A percentile compares a stretch with the other conserved stretches of the same genome.
phyloP scores from a whole-genome alignment of 257 asterid genomes.

The Lantana camara region DNA sequence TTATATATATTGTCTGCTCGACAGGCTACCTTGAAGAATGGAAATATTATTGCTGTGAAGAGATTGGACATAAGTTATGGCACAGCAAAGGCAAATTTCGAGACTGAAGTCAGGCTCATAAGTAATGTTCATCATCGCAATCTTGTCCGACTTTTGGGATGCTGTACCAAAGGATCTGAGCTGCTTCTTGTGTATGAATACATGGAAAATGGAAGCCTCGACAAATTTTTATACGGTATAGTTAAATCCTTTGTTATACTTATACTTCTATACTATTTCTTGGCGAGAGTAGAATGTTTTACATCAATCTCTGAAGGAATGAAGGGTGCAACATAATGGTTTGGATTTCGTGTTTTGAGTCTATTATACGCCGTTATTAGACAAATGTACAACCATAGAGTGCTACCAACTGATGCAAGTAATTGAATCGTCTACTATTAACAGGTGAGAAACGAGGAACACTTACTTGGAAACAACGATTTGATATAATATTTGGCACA shows the following conservation, averaged over 20 bases:
- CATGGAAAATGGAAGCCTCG: slow-evolving; percentile 88
- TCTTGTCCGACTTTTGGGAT: slow-evolving; percentile 78
- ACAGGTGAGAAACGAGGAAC: slow-evolving; percentile 65
- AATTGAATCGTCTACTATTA: background rate
- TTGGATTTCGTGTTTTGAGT: no score
- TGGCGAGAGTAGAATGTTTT: no score
- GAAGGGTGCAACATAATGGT: no score
- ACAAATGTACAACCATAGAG: no score
- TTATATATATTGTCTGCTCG: no score
- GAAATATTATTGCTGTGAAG: slow-evolving; percentile 74
- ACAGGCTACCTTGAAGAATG: slow-evolving; percentile 78
- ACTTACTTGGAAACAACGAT: slow-evolving; percentile 80
- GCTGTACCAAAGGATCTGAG: slow-evolving; percentile 66
- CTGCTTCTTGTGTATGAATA: slow-evolving; percentile 71
- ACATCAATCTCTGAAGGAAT: no score
- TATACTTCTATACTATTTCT: no score
- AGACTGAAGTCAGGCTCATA: slow-evolving; percentile 76
- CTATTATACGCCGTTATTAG: no score
- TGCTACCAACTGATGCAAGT: no score
- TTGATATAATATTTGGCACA: slow-evolving; percentile 64
- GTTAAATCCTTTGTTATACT: no score
- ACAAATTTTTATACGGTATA: slow-evolving; percentile 66
- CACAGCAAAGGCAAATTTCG: slow-evolving; percentile 74
- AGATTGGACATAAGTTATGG: slow-evolving; percentile 47
- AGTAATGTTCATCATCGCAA: slow-evolving; percentile 93